These are phyloP conservation scores for Zygosaccharomyces rouxii DNA, from an alignment of 805 yeast species.

Conservation along the genomic window DNA sequence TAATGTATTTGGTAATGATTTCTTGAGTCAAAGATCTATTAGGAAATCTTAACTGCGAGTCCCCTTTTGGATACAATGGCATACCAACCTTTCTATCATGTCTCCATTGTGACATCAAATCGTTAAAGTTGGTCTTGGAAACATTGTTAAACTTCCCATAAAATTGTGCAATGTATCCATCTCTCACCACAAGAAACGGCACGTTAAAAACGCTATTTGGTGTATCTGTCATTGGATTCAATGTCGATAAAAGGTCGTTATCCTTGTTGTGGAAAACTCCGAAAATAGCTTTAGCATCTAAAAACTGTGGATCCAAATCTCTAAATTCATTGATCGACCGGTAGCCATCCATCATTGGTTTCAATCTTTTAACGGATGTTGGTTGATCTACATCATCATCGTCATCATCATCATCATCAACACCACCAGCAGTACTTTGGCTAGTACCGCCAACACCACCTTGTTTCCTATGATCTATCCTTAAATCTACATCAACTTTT, in stretches of 20 bases:
- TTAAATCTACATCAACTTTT: constrained; percentile 18
- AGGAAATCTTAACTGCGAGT: constrained; percentile 21
- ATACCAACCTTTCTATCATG: constrained; percentile 10
- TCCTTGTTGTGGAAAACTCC: constrained; percentile 13
- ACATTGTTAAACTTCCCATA: constrained; percentile 14
- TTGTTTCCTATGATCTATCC: constrained; percentile 6
- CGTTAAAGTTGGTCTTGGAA: constrained; percentile 14
- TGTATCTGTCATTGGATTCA: constrained; percentile 18
- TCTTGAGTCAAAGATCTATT: constrained; percentile 16
- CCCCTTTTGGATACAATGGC: constrained; percentile 5
- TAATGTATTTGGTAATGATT: constrained; percentile 21
- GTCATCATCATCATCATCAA: constrained; percentile 5
- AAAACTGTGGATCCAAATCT: constrained; percentile 30
- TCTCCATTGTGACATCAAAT: constrained; percentile 14
- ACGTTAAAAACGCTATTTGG: constrained; percentile 25
- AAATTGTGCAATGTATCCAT: constrained; percentile 23
- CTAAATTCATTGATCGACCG: constrained; percentile 22
- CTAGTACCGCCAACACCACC: constrained; percentile 6
- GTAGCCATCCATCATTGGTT: not conserved
- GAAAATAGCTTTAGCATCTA: constrained; percentile 23
- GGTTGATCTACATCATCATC: constrained; percentile 6
- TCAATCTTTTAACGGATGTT: constrained; percentile 8
- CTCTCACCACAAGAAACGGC: constrained; percentile 23
- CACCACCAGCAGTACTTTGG: not conserved
- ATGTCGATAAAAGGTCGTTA: constrained; percentile 9